Conservation (phyloP, 1,139 yeast species). For the Saccharomyces hybrid region DNA sequence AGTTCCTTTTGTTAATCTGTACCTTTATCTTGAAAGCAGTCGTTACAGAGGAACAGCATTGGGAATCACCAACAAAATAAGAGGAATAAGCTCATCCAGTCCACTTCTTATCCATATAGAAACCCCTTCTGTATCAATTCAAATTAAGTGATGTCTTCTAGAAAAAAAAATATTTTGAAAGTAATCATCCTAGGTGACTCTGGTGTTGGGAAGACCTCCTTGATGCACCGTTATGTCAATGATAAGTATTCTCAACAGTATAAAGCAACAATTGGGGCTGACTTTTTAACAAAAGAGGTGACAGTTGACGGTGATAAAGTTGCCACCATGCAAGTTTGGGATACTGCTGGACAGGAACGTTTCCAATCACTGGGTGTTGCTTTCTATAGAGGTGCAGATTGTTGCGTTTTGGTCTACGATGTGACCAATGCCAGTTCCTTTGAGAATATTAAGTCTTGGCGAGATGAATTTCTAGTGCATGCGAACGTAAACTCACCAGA, state of each 20-base stretch:
- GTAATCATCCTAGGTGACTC: slow-evolving; percentile 95
- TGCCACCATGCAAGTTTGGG: slow-evolving; percentile 92
- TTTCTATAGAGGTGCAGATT: slow-evolving; percentile 95
- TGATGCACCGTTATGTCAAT: slow-evolving; percentile 93
- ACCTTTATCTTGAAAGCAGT: not conserved
- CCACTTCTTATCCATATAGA: not conserved
- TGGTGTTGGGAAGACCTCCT: slow-evolving; percentile 95
- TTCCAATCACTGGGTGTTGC: slow-evolving; percentile 97
- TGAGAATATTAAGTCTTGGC: slow-evolving; percentile 85
- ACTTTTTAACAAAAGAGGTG: slow-evolving; percentile 87
- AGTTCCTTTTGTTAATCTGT: not conserved
- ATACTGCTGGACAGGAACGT: slow-evolving; percentile 97
- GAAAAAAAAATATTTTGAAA: slow-evolving; percentile 86
- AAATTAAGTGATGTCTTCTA: slow-evolving; percentile 48
- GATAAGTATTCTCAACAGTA: slow-evolving; percentile 93
- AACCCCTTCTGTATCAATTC: not conserved
- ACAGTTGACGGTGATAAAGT: slow-evolving; percentile 65
- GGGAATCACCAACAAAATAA: not conserved
- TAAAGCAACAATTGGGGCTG: slow-evolving; percentile 98
- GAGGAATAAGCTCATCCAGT: not conserved
- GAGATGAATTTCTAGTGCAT: slow-evolving; percentile 90
- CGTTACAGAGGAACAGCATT: not conserved
- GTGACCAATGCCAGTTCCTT: slow-evolving; percentile 90
- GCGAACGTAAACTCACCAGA: slow-evolving; percentile 92
- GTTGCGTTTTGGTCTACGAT: slow-evolving; percentile 93